Evolutionary conservation across 2,329 filamentous ascomycete species (phyloP).

Genomic region (Sporothrix luriei): DNA sequence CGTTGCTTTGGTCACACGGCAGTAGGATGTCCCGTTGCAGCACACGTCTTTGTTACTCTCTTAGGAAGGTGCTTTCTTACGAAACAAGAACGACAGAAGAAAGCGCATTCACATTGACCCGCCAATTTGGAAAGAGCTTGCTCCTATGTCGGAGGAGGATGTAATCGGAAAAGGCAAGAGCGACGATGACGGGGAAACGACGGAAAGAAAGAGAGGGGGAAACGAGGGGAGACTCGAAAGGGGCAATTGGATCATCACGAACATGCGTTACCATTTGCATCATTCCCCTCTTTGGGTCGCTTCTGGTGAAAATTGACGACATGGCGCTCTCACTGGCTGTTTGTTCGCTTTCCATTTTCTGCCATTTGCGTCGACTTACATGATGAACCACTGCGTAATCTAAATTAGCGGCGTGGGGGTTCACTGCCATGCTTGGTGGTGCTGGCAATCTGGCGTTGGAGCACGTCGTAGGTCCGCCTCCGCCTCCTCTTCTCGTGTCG

Average conservation of each 20-base stretch:
- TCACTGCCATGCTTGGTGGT: not conserved
- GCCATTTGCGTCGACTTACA: slow-evolving; percentile 13
- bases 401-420: slow-evolving; percentile 31
- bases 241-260: slow-evolving; percentile 11
- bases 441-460: not conserved
- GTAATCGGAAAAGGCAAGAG: slow-evolving; percentile 9
- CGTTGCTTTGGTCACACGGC: not conserved
- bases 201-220: not conserved
- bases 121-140: not conserved
- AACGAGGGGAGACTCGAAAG: not conserved
- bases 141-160: slow-evolving; percentile 1
- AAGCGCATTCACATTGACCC: too few relatives aligned
- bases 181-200: slow-evolving; percentile 1
- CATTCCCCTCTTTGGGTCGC: slow-evolving; percentile 18
- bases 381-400: slow-evolving; percentile 13
- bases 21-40: not conserved
- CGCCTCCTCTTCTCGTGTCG: slow-evolving; percentile 10
- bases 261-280: not conserved
- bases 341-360: not conserved
- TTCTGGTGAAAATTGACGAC: slow-evolving; percentile 15
- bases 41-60: not conserved
- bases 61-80: not conserved
- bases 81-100: not conserved
- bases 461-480: not conserved
- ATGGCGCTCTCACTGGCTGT: not conserved